Conservation (phyloP, 2,329 filamentous ascomycete genomes). For the Aspergillus sp. region DNA sequence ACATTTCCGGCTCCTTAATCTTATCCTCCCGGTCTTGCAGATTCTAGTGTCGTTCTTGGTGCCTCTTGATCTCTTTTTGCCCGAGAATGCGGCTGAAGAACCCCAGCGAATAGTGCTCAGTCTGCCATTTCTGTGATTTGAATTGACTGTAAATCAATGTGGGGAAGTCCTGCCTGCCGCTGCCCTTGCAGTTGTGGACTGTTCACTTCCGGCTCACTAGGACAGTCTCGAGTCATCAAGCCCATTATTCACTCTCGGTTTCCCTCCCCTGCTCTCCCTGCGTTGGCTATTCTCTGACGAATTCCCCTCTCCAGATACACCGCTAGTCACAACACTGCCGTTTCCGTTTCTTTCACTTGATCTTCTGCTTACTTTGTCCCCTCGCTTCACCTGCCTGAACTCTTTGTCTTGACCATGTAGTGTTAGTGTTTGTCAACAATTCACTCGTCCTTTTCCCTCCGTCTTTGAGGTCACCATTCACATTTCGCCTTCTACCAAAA, state of each 20-base stretch:
- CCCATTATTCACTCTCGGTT: not conserved
- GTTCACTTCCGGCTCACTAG: not conserved
- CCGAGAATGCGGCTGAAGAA: not conserved
- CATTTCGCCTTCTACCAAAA: constrained; percentile 16
- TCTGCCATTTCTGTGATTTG: not conserved
- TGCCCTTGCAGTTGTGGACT: constrained; percentile 14
- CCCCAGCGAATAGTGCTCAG: not conserved
- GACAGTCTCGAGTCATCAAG: not conserved
- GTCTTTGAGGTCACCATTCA: not conserved
- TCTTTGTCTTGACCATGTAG: constrained; percentile 15
- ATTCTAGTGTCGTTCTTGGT: not conserved
- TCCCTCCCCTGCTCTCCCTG: constrained; percentile 13
- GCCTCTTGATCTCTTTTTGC: not conserved
- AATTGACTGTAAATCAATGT: not conserved
- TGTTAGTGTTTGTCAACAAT: not conserved
- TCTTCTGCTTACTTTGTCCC: not conserved
- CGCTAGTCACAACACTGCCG: constrained; percentile 15
- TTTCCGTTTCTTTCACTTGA: not conserved
- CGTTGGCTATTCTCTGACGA: constrained; percentile 13
- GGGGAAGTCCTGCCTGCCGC: not conserved
- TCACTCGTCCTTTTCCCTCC: not conserved
- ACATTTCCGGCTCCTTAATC: not conserved
- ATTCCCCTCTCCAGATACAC: constrained; percentile 15
- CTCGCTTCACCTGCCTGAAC: not conserved
- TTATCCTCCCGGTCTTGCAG: not conserved